Evolutionary conservation across 306 rosid species (phyloP).

Genomic region (Hippophae rhamnoides): DNA sequence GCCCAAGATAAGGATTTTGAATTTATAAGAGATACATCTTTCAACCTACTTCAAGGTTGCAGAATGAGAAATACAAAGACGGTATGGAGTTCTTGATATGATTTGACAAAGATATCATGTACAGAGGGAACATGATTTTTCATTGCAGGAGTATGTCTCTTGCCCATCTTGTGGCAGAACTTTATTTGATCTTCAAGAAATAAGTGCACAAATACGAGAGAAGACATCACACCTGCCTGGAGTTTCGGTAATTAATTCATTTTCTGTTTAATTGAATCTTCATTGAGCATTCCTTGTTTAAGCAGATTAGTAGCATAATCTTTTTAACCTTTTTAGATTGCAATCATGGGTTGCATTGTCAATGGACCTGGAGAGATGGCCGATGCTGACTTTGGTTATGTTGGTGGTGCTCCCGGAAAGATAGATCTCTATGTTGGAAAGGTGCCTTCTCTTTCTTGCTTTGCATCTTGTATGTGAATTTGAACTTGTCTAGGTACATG

Average conservation of each 20-base stretch:
- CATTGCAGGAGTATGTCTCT: constrained; percentile 86
- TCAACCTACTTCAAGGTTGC: constrained; percentile 97
- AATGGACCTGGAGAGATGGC: constrained; percentile 99
- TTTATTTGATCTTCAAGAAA: constrained; percentile 91
- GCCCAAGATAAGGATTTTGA: constrained; percentile 82
- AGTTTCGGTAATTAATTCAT: constrained; percentile 56
- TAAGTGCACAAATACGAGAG: constrained; percentile 90
- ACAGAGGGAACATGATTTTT: neutral
- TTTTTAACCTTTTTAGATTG: constrained; percentile 47
- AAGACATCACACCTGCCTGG: constrained; percentile 93
- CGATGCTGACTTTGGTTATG: constrained; percentile 97
- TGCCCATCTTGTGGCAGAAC: constrained; percentile 99
- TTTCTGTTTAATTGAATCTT: constrained; percentile 5
- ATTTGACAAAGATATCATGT: constrained; percentile 1
- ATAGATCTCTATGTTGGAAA: constrained; percentile 96
- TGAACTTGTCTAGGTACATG: neutral
- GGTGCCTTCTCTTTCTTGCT: constrained; percentile 32
- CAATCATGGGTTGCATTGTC: constrained; percentile 99
- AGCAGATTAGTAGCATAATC: neutral
- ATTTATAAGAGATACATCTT: constrained; percentile 79
- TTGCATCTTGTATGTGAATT: neutral
- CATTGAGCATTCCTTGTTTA: neutral
- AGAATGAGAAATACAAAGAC: constrained; percentile 98
- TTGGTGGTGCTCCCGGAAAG: constrained; percentile 97
- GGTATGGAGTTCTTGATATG: constrained; percentile 30